Evolutionary conservation across 805 yeast genomes (phyloP).

Genomic region (Candida multigemmis): DNA sequence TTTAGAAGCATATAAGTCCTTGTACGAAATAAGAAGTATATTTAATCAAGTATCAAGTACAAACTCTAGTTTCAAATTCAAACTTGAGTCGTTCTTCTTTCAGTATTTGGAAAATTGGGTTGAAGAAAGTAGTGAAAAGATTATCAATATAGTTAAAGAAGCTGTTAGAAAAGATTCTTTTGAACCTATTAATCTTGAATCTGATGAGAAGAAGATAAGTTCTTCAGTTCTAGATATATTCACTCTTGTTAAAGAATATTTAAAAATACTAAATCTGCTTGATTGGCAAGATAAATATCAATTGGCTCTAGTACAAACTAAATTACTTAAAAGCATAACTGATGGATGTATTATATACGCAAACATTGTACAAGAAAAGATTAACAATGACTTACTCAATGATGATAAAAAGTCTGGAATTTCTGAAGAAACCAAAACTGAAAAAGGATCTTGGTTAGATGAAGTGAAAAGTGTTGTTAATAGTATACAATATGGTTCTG

Average conservation of each 20-base stretch:
- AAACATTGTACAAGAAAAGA: conserved; percentile 21
- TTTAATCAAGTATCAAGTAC: conserved; percentile 38
- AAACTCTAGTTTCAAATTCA: conserved; percentile 35
- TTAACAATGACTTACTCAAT: conserved; percentile 34
- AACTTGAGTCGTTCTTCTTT: conserved; percentile 48
- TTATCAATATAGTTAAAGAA: conserved; percentile 39
- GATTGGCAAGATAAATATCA: conserved; percentile 63
- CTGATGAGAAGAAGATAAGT: conserved; percentile 36
- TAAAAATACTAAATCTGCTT: conserved; percentile 48
- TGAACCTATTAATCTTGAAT: conserved; percentile 37
- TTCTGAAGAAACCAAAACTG: conserved; percentile 8
- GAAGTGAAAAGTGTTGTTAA: conserved; percentile 45
- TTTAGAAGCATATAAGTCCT: conserved; percentile 42
- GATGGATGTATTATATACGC: conserved; percentile 50
- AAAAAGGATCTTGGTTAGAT: conserved; percentile 33
- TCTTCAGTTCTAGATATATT: conserved; percentile 63
- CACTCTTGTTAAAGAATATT: conserved; percentile 48
- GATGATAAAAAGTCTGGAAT: conserved; percentile 13
- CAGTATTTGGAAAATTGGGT: conserved; percentile 30
- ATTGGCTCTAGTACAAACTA: conserved; percentile 51
- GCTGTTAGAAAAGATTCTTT: conserved; percentile 54
- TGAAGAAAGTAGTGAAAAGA: conserved; percentile 35
- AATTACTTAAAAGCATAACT: conserved; percentile 53
- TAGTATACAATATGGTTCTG: conserved; percentile 25
- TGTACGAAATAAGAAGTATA: conserved; percentile 45